These are phyloP conservation scores for Codiaeum variegatum DNA, from an alignment of 441 rosid species.

Conservation along the genomic window DNA sequence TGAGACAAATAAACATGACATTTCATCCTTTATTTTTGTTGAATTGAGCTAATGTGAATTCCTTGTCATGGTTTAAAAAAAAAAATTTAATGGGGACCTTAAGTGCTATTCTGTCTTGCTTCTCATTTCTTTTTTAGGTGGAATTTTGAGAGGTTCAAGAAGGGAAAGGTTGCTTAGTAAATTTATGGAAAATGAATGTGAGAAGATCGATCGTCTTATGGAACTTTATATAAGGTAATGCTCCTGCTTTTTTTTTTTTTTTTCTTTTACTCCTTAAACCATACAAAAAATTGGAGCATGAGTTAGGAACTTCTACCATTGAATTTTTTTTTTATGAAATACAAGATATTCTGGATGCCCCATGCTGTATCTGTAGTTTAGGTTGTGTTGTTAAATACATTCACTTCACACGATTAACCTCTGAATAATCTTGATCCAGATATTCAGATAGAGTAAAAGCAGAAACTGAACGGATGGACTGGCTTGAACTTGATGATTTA, in stretches of 20 bases:
- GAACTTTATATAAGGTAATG: constrained; percentile 78
- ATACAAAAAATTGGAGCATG: neutral
- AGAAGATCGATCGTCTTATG: constrained; percentile 96
- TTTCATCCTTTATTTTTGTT: neutral
- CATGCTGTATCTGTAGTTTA: neutral
- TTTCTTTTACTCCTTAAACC: constrained; percentile 12
- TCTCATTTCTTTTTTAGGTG: constrained; percentile 43
- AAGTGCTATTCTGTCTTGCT: constrained; percentile 4
- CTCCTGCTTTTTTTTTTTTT: constrained; percentile 1
- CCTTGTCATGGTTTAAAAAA: neutral
- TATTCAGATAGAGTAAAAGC: constrained; percentile 78
- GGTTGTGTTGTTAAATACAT: neutral
- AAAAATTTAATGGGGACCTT: neutral
- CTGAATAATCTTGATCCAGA: constrained; percentile 35
- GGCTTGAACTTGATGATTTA: constrained; percentile 78
- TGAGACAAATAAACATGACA: neutral
- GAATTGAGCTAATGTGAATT: neutral
- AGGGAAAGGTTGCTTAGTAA: constrained; percentile 88
- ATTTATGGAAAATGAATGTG: constrained; percentile 86
- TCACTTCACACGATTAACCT: neutral
- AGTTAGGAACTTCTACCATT: constrained; percentile 4
- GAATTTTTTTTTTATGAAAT: neutral
- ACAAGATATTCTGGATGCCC: neutral
- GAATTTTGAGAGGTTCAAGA: constrained; percentile 84
- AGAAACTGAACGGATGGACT: constrained; percentile 66